phyloP scores from a whole-genome alignment of 2,329 filamentous ascomycete species.

The Ascochyta pisi region DNA sequence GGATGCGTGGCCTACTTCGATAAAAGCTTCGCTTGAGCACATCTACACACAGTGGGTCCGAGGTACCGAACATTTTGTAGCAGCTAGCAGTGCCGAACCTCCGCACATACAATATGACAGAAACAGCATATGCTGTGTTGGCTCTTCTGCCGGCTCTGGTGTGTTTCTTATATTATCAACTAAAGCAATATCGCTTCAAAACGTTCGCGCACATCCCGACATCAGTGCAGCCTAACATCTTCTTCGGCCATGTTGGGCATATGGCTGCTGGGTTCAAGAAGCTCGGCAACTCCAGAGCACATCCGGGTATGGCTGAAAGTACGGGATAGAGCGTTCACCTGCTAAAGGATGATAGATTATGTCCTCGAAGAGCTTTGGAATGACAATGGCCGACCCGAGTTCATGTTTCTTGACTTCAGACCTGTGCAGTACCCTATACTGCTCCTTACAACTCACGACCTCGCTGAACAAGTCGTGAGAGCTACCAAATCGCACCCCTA shows the following conservation, averaged over 20 bases:
- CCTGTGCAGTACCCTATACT: constrained; percentile 35
- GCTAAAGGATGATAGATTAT: constrained; percentile 36
- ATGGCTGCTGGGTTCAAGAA: constrained; percentile 38
- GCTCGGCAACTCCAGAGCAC: constrained; percentile 32
- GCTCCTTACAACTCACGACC: constrained; percentile 39
- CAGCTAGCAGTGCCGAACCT: not conserved
- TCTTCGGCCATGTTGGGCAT: constrained; percentile 37
- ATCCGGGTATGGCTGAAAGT: constrained; percentile 32
- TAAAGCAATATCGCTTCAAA: constrained; percentile 38
- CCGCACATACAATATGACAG: constrained; percentile 23
- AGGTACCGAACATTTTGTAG: not conserved
- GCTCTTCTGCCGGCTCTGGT: constrained; percentile 27
- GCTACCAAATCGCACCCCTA: constrained; percentile 38
- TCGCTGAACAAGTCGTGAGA: constrained; percentile 46
- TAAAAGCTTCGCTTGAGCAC: not conserved
- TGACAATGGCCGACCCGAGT: constrained; percentile 33
- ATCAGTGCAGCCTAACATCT: constrained; percentile 27
- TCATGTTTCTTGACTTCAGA: constrained; percentile 42
- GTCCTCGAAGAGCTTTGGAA: constrained; percentile 39
- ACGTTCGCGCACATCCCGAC: constrained; percentile 34
- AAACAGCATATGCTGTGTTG: constrained; percentile 26
- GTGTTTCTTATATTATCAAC: constrained; percentile 29
- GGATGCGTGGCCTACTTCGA: not conserved
- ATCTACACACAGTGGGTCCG: not conserved
- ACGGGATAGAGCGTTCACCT: not conserved